A percentile compares a stretch with the other conserved stretches of the same genome.
Conservation (phyloP, 2,329 filamentous ascomycete genomes). For the Falciphora oryzae region DNA sequence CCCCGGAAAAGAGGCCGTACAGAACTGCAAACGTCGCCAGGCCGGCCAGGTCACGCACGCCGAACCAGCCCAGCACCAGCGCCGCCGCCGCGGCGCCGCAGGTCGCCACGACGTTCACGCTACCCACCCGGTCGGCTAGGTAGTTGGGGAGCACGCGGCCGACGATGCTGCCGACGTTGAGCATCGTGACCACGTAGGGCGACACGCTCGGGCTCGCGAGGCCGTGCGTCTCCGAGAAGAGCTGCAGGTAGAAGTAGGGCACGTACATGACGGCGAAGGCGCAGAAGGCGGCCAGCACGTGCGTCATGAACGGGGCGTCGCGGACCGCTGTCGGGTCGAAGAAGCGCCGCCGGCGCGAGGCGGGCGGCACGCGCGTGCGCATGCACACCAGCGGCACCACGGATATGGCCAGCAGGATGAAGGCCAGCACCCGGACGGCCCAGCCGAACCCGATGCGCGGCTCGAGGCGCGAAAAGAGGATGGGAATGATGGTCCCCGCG, state of each 20-base stretch:
- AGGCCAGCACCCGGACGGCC: slow-evolving; percentile 45
- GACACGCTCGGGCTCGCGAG: slow-evolving; percentile 28
- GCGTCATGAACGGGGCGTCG: slow-evolving; percentile 33
- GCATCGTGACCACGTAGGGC: slow-evolving; percentile 34
- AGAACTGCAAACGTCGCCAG: slow-evolving; percentile 27
- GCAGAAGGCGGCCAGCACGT: slow-evolving; percentile 31
- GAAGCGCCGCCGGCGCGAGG: slow-evolving; percentile 4
- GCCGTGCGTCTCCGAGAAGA: slow-evolving; percentile 34
- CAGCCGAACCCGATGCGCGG: slow-evolving; percentile 29
- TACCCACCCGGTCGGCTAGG: slow-evolving; percentile 36
- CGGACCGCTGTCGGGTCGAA: slow-evolving; percentile 31
- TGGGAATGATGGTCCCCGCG: slow-evolving; percentile 39
- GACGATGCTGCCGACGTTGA: slow-evolving; percentile 40
- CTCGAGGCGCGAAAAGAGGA: slow-evolving; percentile 32
- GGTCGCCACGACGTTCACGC: slow-evolving; percentile 31
- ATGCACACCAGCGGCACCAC: slow-evolving; percentile 34
- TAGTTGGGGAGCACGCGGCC: slow-evolving; percentile 40
- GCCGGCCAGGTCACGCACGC: slow-evolving; percentile 17
- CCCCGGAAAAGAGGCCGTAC: slow-evolving; percentile 26
- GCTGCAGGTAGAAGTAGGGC: slow-evolving; percentile 42
- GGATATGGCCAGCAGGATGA: slow-evolving; percentile 36
- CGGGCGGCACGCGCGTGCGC: slow-evolving; percentile 22
- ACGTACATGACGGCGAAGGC: slow-evolving; percentile 41
- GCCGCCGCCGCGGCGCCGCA: slow-evolving; percentile 28
- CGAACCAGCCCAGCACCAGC: slow-evolving; percentile 34